Percentiles rank a stretch among this genome's conserved stretches.
These are phyloP conservation scores for Rhodotorula graminis DNA, from an alignment of 768 basidiomycete genomes.

Conservation along the genomic window DNA sequence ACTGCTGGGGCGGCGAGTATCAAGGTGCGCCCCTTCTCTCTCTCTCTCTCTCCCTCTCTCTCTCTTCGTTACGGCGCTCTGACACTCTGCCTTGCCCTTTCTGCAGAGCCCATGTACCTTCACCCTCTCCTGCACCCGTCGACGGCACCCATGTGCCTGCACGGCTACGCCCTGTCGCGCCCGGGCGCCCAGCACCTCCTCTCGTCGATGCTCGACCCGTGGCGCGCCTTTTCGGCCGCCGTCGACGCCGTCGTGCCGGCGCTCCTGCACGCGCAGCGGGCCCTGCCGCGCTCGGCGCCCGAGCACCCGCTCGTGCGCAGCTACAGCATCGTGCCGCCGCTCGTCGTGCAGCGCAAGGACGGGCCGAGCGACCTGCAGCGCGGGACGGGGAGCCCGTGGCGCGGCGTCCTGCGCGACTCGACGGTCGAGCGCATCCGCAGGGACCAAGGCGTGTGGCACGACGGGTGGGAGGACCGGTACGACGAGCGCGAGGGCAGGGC, in stretches of 20 bases:
- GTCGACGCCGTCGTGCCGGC: constrained; percentile 39
- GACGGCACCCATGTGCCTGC: constrained; percentile 41
- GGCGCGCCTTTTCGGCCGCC: constrained; percentile 40
- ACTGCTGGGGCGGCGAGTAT: constrained; percentile 43
- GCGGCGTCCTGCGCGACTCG: constrained; percentile 38
- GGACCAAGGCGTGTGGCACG: constrained; percentile 25
- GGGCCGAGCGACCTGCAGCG: constrained; percentile 36
- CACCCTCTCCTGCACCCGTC: constrained; percentile 41
- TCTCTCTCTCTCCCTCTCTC: neutral
- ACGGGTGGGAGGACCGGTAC: constrained; percentile 16
- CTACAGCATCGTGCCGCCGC: constrained; percentile 38
- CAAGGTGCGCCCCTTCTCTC: constrained; percentile 18
- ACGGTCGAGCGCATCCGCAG: constrained; percentile 38
- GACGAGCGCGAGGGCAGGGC: neutral
- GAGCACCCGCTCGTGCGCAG: neutral
- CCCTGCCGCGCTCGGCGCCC: neutral
- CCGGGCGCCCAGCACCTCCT: constrained; percentile 31
- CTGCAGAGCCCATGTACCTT: constrained; percentile 41
- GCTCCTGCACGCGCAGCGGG: constrained; percentile 12
- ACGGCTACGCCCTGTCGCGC: constrained; percentile 42
- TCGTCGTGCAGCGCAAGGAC: constrained; percentile 43
- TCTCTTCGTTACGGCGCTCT: too few relatives aligned
- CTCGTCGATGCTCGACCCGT: constrained; percentile 33
- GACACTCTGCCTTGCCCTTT: too few relatives aligned
- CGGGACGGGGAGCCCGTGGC: constrained; percentile 39